Percentiles rank a stretch among this genome's conserved stretches.
These are phyloP conservation scores for Candida ovalis DNA, from an alignment of 805 yeast genomes.

Conservation along the genomic window DNA sequence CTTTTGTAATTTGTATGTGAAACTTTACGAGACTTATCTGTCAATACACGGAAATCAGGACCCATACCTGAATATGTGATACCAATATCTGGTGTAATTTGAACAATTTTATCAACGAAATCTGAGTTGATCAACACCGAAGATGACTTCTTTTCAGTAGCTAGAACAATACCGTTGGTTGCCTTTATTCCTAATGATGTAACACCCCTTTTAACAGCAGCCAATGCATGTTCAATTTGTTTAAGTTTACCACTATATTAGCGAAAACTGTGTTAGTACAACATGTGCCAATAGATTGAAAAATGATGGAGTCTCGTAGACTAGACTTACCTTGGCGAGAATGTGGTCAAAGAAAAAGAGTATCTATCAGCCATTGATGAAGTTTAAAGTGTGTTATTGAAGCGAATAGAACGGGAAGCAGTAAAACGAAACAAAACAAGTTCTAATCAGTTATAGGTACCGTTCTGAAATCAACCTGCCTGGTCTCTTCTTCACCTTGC, in stretches of 20 bases:
- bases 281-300: constrained; percentile 4
- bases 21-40: constrained; percentile 89
- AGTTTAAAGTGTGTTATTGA: neutral
- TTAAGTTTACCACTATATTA: constrained; percentile 82
- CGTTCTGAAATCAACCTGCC: too few relatives aligned
- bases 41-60: constrained; percentile 93
- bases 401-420: too few relatives aligned
- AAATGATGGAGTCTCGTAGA: constrained; percentile 1
- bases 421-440: too few relatives aligned
- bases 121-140: constrained; percentile 75
- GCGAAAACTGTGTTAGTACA: neutral
- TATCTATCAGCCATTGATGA: constrained; percentile 89
- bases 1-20: constrained; percentile 92
- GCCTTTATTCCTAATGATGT: constrained; percentile 93
- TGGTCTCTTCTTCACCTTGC: too few relatives aligned
- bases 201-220: constrained; percentile 97
- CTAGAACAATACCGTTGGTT: constrained; percentile 92
- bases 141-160: constrained; percentile 89
- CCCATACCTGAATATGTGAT: constrained; percentile 99
- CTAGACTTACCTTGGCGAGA: constrained; percentile 76
- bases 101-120: constrained; percentile 70
- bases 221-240: constrained; percentile 95
- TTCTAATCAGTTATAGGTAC: too few relatives aligned
- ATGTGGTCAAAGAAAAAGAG: constrained; percentile 94
- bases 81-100: constrained; percentile 92